These are phyloP conservation scores for Phoenix roebelenii DNA, from an alignment of 176 grass and related monocot genomes.

Conservation along the genomic window DNA sequence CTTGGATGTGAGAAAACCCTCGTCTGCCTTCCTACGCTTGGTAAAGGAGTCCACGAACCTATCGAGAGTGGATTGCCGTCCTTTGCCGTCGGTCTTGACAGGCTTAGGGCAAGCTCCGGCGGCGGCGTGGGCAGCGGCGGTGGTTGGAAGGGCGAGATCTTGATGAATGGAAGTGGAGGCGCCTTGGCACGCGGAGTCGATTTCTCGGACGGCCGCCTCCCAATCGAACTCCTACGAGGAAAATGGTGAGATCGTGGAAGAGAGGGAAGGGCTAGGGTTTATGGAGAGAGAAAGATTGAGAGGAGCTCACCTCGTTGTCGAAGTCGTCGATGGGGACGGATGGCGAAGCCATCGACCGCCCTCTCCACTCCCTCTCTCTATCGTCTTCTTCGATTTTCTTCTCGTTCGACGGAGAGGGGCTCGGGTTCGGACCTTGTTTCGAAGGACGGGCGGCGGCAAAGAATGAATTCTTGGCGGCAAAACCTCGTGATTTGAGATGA, in stretches of 20 bases:
- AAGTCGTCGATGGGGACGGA: slow-evolving; percentile 11
- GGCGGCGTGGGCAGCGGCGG: neutral
- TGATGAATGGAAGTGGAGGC: slow-evolving; percentile 14
- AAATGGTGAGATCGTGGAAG: neutral
- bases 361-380: too few species aligned
- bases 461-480: too few species aligned
- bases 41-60: slow-evolving; percentile 42
- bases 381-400: too few species aligned
- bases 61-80: slow-evolving; percentile 61
- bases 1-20: slow-evolving; percentile 3
- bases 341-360: too few species aligned
- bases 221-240: slow-evolving; percentile 56
- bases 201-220: slow-evolving; percentile 63
- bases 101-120: slow-evolving; percentile 2
- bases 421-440: too few species aligned
- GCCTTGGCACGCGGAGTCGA: slow-evolving; percentile 36
- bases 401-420: too few species aligned
- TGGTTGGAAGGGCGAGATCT: slow-evolving; percentile 1
- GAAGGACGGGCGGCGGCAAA: too few species aligned
- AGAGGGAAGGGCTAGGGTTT: neutral
- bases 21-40: slow-evolving; percentile 33
- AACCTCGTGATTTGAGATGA: too few species aligned
- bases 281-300: neutral
- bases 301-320: slow-evolving; percentile 52
- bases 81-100: slow-evolving; percentile 3